Conservation (phyloP, 2,329 filamentous ascomycete genomes). For the Knoxdaviesia capensis region DNA sequence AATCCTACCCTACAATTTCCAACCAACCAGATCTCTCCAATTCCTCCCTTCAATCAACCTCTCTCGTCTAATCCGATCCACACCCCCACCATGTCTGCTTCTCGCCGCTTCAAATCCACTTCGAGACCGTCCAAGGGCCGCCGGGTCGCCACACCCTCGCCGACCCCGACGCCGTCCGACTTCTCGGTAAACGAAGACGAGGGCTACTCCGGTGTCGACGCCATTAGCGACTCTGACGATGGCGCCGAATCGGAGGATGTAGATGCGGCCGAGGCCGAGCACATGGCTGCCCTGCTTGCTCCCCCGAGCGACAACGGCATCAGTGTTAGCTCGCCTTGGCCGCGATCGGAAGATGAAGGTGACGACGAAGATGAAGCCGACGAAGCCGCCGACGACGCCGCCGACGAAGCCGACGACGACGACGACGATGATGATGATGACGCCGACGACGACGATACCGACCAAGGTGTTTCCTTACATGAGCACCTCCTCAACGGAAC, state of each 20-base stretch:
- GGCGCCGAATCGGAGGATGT: slow-evolving; percentile 57
- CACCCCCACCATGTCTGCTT: not conserved
- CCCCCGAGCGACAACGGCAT: slow-evolving; percentile 11
- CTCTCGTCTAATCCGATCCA: not conserved
- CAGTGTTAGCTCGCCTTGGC: slow-evolving; percentile 28
- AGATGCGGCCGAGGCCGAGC: slow-evolving; percentile 56
- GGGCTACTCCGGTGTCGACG: slow-evolving; percentile 57
- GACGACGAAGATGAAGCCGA: slow-evolving; percentile 16
- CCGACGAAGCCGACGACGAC: slow-evolving; percentile 18
- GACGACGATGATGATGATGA: slow-evolving; percentile 18
- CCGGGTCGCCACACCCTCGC: slow-evolving; percentile 1
- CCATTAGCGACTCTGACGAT: slow-evolving; percentile 58
- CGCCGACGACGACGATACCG: slow-evolving; percentile 15
- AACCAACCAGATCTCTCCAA: not conserved
- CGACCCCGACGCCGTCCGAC: slow-evolving; percentile 26
- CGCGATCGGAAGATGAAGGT: slow-evolving; percentile 15
- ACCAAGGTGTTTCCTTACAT: slow-evolving; percentile 13
- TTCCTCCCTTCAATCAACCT: not conserved
- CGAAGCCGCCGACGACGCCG: slow-evolving; percentile 16
- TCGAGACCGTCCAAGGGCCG: not conserved
- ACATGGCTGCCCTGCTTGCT: slow-evolving; percentile 33
- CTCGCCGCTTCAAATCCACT: not conserved
- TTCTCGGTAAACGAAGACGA: slow-evolving; percentile 46
- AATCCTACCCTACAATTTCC: not conserved
- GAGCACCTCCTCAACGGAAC: slow-evolving; percentile 7